These are phyloP conservation scores for Leishmania mexicana DNA, from an alignment of 208 protist genomes.

Conservation along the genomic window DNA sequence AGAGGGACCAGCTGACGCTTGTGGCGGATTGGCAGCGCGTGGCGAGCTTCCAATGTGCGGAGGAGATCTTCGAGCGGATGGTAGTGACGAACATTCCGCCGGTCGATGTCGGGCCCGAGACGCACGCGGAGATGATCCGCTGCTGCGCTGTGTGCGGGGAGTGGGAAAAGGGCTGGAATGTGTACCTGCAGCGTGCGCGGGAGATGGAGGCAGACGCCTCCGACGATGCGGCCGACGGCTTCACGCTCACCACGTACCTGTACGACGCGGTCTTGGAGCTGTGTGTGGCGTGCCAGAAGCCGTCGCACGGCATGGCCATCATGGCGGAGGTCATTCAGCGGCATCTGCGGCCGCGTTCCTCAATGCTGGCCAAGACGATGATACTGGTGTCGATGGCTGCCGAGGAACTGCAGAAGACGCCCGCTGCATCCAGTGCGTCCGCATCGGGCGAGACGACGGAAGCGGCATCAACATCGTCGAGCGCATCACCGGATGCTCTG, in stretches of 20 bases:
- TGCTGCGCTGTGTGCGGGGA: slow-evolving; percentile 80
- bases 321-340: slow-evolving; percentile 76
- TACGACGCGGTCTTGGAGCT: slow-evolving; percentile 85
- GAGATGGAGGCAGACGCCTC: slow-evolving; percentile 69
- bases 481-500: slow-evolving; percentile 1
- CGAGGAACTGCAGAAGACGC: slow-evolving; percentile 36
- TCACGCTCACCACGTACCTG: slow-evolving; percentile 73
- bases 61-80: slow-evolving; percentile 92
- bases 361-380: slow-evolving; percentile 82
- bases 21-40: slow-evolving; percentile 63
- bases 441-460: neutral
- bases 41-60: slow-evolving; percentile 56
- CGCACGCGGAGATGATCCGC: slow-evolving; percentile 92
- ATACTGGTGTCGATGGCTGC: slow-evolving; percentile 61
- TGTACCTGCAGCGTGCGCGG: slow-evolving; percentile 71
- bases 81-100: slow-evolving; percentile 90
- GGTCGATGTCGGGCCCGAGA: slow-evolving; percentile 81
- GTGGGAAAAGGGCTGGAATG: slow-evolving; percentile 84
- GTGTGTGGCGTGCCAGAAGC: slow-evolving; percentile 65
- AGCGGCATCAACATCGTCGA: neutral
- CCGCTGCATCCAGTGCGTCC: neutral
- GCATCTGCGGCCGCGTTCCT: slow-evolving; percentile 59
- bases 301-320: slow-evolving; percentile 58
- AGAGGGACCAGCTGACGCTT: slow-evolving; percentile 77
- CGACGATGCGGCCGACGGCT: slow-evolving; percentile 28